These are phyloP conservation scores for Acephala macrosclerotiorum DNA, from an alignment of 2,329 filamentous ascomycete genomes.

Conservation along the genomic window DNA sequence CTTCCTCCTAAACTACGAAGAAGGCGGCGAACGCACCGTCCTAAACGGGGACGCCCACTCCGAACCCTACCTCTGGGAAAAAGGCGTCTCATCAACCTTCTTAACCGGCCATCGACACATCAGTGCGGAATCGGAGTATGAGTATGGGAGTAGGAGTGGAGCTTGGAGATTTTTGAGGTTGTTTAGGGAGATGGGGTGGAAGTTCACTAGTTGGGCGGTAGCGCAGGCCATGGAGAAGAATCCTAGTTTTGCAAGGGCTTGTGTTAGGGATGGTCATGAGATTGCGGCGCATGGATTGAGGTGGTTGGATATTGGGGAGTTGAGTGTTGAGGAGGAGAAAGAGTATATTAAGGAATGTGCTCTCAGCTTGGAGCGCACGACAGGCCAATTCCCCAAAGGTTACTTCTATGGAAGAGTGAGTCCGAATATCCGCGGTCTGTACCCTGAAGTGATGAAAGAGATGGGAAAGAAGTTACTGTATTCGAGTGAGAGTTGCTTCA, in stretches of 20 bases:
- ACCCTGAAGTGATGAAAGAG: constrained; percentile 57
- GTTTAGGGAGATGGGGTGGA: constrained; percentile 50
- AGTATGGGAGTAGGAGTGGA: constrained; percentile 44
- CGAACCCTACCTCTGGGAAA: constrained; percentile 48
- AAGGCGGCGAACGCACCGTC: constrained; percentile 34
- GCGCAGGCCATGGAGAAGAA: constrained; percentile 49
- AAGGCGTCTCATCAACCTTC: constrained; percentile 36
- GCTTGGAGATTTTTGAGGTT: constrained; percentile 49
- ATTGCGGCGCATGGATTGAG: constrained; percentile 51
- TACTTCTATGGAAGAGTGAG: constrained; percentile 46
- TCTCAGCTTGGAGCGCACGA: constrained; percentile 42
- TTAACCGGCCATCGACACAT: constrained; percentile 34
- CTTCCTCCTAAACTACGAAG: constrained; percentile 38
- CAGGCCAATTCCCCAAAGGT: constrained; percentile 44
- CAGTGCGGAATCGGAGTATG: constrained; percentile 42
- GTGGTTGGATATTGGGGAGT: constrained; percentile 51
- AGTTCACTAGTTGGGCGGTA: constrained; percentile 50
- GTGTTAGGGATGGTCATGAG: constrained; percentile 50
- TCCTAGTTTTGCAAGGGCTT: constrained; percentile 49
- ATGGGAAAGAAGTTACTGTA: constrained; percentile 58
- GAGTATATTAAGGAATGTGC: constrained; percentile 47
- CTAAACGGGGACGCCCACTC: constrained; percentile 35
- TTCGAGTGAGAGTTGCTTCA: constrained; percentile 50
- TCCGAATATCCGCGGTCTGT: constrained; percentile 51
- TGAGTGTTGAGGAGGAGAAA: constrained; percentile 46